Evolutionary conservation across 345 rosid species (phyloP), one percentile per base, ranked within the genome.

Genomic region (Pistacia vera): DNA sequence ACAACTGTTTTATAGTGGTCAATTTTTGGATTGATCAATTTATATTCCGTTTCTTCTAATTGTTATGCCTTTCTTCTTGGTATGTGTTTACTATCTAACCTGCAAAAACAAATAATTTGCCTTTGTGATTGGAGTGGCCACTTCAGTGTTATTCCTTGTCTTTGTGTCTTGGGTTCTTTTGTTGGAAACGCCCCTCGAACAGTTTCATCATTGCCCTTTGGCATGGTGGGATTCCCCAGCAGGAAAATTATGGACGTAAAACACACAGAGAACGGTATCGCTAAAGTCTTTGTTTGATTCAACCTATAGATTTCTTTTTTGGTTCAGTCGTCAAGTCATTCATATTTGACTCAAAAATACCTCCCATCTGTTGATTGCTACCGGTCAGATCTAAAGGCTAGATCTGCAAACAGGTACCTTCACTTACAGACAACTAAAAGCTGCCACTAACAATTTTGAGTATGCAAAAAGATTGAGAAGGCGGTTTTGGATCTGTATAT

Each of bases 321-420:
- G 33, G 33, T 30, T 30, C 3, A 30, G 3, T 30, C 0, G 0
- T 25, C 25, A 25, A 25, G 0, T 25, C 25, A 25, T 25, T 49
- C 54, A 60, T 28, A 60, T 60, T 25, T 60, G 38, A 60, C 16
- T 25, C 17, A 38, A 25, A 25, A 18, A 5, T 60, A 60, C 33
- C 16, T 59, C n/a, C 17, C 17, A 66, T 66, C 28, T 16, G 16
- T n/a, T 61, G 16, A 17, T 14, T 38, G 17, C 12, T 44, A 9
- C 33, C 48, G 38, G 25, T 28, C 66, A 66, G 72, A 71, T 58
- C 72, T 80, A 46, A 52, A 75, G 80, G 7, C 66, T 79, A 73
- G 84, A 84, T 63, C 80, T 82, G 71, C 89, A 41, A 68, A 76
- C 79, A 18, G 72, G 73, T 33, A 68, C 51, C 2, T 76, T 76